phyloP scores from a whole-genome alignment of 1,284 basidiomycete genomes.

The Cryptococcus sp. region DNA sequence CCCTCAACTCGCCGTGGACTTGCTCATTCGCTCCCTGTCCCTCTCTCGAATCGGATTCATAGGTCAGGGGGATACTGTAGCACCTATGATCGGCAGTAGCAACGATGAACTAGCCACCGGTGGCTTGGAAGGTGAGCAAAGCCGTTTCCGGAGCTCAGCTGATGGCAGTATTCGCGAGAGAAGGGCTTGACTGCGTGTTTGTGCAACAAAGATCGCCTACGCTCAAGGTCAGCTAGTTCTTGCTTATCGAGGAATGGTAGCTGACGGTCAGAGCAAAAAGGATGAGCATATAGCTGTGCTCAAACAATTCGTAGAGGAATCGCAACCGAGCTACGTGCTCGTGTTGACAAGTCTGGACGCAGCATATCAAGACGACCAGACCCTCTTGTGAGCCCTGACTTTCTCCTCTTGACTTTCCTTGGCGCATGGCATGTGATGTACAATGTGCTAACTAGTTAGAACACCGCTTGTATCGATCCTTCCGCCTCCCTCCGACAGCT shows the following conservation, averaged over 20 bases:
- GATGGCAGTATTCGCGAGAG: constrained; percentile 58
- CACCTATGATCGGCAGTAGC: constrained; percentile 66
- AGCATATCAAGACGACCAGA: constrained; percentile 63
- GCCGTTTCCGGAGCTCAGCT: too few relatives aligned
- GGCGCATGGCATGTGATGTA: not conserved
- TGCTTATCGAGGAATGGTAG: constrained; percentile 5
- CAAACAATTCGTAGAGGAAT: constrained; percentile 51
- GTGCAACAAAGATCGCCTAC: constrained; percentile 71
- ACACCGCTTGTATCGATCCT: constrained; percentile 41
- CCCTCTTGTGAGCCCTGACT: constrained; percentile 60
- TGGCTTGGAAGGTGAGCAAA: constrained; percentile 65
- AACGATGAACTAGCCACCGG: constrained; percentile 60
- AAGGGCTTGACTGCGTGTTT: constrained; percentile 52
- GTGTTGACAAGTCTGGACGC: constrained; percentile 69
- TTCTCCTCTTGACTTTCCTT: not conserved
- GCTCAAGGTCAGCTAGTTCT: constrained; percentile 54
- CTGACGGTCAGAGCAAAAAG: constrained; percentile 55
- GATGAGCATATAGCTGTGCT: constrained; percentile 59
- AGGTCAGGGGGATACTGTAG: constrained; percentile 57
- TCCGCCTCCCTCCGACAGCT: constrained; percentile 43
- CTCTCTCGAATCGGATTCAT: constrained; percentile 56
- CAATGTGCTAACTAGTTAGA: constrained; percentile 49
- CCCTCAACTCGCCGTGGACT: constrained; percentile 65
- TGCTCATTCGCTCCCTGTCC: constrained; percentile 61
- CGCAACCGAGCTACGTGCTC: constrained; percentile 42